phyloP scores from a whole-genome alignment of 805 yeast genomes.

The Lachancea cidri region DNA sequence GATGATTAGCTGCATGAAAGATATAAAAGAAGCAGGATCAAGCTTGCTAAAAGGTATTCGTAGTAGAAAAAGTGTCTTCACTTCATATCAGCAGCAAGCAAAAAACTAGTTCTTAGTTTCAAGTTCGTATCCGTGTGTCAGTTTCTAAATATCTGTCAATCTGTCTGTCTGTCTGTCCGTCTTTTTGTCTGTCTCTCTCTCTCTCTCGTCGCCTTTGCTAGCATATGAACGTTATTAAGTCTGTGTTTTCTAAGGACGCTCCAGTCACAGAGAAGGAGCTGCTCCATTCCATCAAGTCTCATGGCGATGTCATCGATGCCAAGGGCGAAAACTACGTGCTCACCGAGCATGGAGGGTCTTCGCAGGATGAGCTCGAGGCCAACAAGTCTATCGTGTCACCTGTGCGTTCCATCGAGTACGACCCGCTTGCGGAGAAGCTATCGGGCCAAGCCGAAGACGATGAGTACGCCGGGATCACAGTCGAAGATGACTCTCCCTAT shows the following conservation, averaged over 20 bases:
- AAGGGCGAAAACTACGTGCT: constrained; percentile 6
- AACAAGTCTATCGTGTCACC: constrained; percentile 3
- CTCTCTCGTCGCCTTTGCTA: not conserved
- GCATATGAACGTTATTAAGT: constrained; percentile 6
- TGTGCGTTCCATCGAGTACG: constrained; percentile 4
- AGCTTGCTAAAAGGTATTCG: too few relatives aligned
- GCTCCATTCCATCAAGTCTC: not conserved
- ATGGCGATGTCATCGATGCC: not conserved
- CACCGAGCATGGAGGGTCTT: constrained; percentile 6
- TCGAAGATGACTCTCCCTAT: constrained; percentile 46
- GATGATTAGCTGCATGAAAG: not conserved
- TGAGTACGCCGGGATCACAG: constrained; percentile 12
- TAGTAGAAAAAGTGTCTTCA: too few relatives aligned
- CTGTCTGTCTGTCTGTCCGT: not conserved
- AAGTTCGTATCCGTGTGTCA: too few relatives aligned
- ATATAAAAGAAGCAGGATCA: too few relatives aligned
- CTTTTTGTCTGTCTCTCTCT: not conserved
- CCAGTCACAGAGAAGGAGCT: constrained; percentile 11
- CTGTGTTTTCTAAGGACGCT: constrained; percentile 6
- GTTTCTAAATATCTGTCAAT: not conserved
- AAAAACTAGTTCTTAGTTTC: too few relatives aligned
- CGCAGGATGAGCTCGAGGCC: constrained; percentile 4
- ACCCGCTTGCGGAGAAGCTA: constrained; percentile 7
- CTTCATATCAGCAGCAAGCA: too few relatives aligned
- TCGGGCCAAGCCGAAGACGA: constrained; percentile 7